Evolutionary conservation across 2,329 filamentous ascomycete genomes (phyloP).

Genomic region (Claviceps citrina): DNA sequence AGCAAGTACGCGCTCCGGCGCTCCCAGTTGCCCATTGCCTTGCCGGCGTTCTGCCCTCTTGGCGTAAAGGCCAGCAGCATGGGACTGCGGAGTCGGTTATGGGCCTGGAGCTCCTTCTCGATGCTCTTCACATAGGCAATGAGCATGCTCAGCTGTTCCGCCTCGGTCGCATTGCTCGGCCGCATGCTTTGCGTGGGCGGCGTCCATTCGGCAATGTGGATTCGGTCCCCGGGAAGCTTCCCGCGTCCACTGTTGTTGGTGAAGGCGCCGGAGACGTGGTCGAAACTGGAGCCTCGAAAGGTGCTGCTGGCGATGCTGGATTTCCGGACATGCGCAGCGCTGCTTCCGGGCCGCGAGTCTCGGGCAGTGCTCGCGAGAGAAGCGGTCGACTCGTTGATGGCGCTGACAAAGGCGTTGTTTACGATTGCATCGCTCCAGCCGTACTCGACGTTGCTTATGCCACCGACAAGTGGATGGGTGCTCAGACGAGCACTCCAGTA

Average conservation of each 20-base stretch:
- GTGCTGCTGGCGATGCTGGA: slow-evolving; percentile 36
- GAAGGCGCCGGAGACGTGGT: slow-evolving; percentile 39
- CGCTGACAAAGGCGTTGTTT: slow-evolving; percentile 38
- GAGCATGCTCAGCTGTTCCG: slow-evolving; percentile 65
- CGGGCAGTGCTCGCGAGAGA: slow-evolving; percentile 18
- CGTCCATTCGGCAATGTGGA: slow-evolving; percentile 73
- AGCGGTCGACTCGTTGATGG: slow-evolving; percentile 32
- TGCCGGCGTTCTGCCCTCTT: slow-evolving; percentile 61
- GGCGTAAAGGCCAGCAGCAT: slow-evolving; percentile 86
- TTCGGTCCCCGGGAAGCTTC: slow-evolving; percentile 70
- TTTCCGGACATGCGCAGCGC: slow-evolving; percentile 24
- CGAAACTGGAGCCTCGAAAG: slow-evolving; percentile 43
- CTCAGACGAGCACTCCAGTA: slow-evolving; percentile 94
- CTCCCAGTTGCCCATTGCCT: slow-evolving; percentile 94
- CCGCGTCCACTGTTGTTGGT: slow-evolving; percentile 32
- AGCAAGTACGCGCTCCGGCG: slow-evolving; percentile 84
- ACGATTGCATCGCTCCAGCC: slow-evolving; percentile 85
- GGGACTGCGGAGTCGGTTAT: slow-evolving; percentile 74
- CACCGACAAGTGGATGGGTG: slow-evolving; percentile 82
- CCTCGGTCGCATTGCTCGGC: slow-evolving; percentile 60
- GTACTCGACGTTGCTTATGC: slow-evolving; percentile 93
- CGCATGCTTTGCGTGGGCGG: slow-evolving; percentile 85
- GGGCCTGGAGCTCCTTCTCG: slow-evolving; percentile 68
- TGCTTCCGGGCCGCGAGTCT: slow-evolving; percentile 35
- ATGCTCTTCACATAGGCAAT: slow-evolving; percentile 68